Evolutionary conservation across 371 early-diverging fungal genomes (phyloP).

Genomic region (Capillidium heterosporum): DNA sequence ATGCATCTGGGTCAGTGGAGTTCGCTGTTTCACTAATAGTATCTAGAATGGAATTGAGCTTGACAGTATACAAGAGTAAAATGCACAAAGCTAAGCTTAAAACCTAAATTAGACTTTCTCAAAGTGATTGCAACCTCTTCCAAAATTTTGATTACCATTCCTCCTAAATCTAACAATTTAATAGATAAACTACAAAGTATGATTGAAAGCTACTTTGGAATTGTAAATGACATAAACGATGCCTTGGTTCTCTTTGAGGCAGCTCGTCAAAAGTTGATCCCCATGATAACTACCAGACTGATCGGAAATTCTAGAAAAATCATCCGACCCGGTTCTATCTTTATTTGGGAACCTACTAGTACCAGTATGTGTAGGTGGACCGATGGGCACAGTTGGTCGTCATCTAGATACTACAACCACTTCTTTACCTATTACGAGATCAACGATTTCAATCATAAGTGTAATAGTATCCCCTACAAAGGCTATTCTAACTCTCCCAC

Average conservation of each 20-base stretch:
- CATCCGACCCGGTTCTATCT: conserved; percentile 68
- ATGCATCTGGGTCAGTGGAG: too few relatives aligned
- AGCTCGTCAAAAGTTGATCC: neutral
- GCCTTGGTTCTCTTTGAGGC: neutral
- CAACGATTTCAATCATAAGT: conserved; percentile 10
- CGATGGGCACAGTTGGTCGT: conserved; percentile 76
- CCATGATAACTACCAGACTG: conserved; percentile 19
- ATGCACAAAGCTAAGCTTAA: too few relatives aligned
- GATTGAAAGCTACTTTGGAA: neutral
- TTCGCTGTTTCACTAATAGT: too few relatives aligned
- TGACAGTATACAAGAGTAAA: too few relatives aligned
- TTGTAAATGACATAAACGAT: neutral
- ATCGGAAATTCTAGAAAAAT: conserved; percentile 51
- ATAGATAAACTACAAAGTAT: neutral
- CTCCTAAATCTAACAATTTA: too few relatives aligned
- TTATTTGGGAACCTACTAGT: conserved; percentile 75
- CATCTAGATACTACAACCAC: conserved; percentile 59
- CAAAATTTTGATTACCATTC: too few relatives aligned
- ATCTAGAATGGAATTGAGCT: too few relatives aligned
- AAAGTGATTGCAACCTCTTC: too few relatives aligned
- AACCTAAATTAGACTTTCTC: too few relatives aligned
- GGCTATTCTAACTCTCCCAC: too few relatives aligned
- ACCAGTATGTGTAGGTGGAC: conserved; percentile 84
- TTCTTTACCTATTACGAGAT: conserved; percentile 65
- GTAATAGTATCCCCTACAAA: too few relatives aligned